phyloP scores from a whole-genome alignment of 2,329 filamentous ascomycete species.

The Zymoseptoria pseudotritici region DNA sequence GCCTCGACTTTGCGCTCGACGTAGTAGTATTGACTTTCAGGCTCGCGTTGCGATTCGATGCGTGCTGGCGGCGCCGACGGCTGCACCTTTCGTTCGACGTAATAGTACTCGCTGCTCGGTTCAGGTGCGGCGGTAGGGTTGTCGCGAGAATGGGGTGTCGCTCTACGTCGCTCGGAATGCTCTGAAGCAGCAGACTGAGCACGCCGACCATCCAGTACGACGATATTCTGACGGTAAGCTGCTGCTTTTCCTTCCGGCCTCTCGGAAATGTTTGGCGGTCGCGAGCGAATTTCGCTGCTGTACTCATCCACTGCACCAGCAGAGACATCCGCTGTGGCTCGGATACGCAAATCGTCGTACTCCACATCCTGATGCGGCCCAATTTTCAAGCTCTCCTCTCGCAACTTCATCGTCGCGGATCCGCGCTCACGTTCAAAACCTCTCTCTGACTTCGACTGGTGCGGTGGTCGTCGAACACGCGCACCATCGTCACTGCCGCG shows the following conservation, averaged over 20 bases:
- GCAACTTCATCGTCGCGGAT: background rate
- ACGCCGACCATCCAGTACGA: background rate
- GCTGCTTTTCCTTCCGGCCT: background rate
- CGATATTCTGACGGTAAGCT: background rate
- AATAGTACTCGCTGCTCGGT: background rate
- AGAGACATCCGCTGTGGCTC: background rate
- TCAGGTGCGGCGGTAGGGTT: background rate
- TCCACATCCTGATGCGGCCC: background rate
- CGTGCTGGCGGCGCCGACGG: background rate
- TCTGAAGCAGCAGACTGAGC: background rate
- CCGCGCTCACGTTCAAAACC: background rate
- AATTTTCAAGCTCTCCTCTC: background rate
- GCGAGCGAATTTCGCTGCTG: background rate
- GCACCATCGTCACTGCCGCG: background rate
- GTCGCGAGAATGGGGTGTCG: slow-evolving; percentile 5
- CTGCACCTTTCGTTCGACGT: background rate
- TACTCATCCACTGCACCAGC: background rate
- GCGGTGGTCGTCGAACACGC: background rate
- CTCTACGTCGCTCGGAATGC: background rate
- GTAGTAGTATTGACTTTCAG: slow-evolving; percentile 12
- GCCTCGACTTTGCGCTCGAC: slow-evolving; percentile 6
- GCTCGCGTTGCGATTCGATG: background rate
- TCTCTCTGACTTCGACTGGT: background rate
- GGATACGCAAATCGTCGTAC: background rate
- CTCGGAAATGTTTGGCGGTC: background rate